Base-by-base conservation (phyloP, 495 filamentous ascomycete species). In the Haplographium delicatum region DNA sequence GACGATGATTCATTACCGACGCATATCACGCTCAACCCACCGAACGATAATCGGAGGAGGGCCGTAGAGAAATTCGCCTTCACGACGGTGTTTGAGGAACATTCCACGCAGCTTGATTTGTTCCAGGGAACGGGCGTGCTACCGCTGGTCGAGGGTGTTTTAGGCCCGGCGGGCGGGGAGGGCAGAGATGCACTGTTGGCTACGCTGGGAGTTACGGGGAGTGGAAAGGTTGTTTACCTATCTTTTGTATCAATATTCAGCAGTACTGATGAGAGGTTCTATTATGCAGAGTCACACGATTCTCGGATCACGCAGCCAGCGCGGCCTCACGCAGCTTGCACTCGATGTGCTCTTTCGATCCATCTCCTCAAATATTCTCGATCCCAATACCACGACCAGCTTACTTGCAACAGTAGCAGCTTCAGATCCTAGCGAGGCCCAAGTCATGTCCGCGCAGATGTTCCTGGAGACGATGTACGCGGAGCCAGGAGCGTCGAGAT, bases 11-110 rank as follows among this genome's bases (percentile, higher is more conserved):
- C 66, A 30, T 63, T 70, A 13, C 81, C 89, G 1, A 90, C 84
- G 6, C 88, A 95, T 62, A 90, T 96, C 58, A 95, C 86, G 0
- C 72, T 95, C 8, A 88, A 88, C 56, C 89, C 91, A 1, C 90
- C 90, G 0, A 83, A 78, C 38, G 86, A 89, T 67, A 56, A 73
- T 37, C 72, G 93, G 44, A 85, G 90, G 51, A 83, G 89, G 15
- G 89, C 89, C 4, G 78, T 96, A 26, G 93, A 98, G 70, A 89
- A 83, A 60, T 98, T 97, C 57, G 88, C 84, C 0, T 98, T 98
- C 63, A 98, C 94, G 4, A 82, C 78, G 55, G 88, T 98, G 13
- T 97, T 96, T 58, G 86, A 95, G 56, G 90, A 96, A 59, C 72
- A 83, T 59, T 80, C 87, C 1, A 78, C 75, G 11, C 93, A 98